Conservation (phyloP, 2,329 filamentous ascomycete genomes). For the Talaromyces piceae region DNA sequence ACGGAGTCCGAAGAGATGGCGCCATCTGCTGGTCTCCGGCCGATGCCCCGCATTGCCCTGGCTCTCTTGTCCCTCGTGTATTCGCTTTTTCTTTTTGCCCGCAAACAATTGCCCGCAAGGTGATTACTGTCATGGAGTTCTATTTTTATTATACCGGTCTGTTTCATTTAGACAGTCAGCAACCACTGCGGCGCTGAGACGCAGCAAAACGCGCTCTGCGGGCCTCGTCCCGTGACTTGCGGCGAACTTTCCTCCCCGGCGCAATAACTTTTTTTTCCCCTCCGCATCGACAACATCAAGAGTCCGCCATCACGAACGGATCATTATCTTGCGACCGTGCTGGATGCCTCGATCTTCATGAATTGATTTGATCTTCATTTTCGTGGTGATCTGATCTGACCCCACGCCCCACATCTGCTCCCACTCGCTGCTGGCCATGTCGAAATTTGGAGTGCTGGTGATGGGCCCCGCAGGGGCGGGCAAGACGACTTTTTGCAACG, state of each 20-base stretch:
- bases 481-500: conserved; percentile 94
- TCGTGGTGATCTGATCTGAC: background rate
- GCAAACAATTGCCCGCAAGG: too few species aligned
- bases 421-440: conserved; percentile 49
- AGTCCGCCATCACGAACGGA: background rate
- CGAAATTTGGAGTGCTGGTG: conserved; percentile 88
- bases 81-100: too few species aligned
- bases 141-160: too few species aligned
- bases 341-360: background rate
- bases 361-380: background rate
- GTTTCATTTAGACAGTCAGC: too few species aligned
- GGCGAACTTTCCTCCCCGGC: background rate
- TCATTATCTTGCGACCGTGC: background rate
- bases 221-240: background rate
- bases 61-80: background rate
- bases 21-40: conserved; percentile 4
- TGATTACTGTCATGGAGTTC: too few species aligned
- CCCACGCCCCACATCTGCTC: background rate
- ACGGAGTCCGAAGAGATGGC: conserved; percentile 13
- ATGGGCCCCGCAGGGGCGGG: conserved; percentile 95
- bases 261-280: background rate
- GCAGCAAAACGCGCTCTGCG: background rate
- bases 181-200: background rate
- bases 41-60: background rate
- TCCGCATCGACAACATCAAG: background rate